Evolutionary conservation across 2,329 filamentous ascomycete genomes (phyloP), one percentile per base, ranked within the genome.

Genomic region (Beauveria scarabaeidicola): DNA sequence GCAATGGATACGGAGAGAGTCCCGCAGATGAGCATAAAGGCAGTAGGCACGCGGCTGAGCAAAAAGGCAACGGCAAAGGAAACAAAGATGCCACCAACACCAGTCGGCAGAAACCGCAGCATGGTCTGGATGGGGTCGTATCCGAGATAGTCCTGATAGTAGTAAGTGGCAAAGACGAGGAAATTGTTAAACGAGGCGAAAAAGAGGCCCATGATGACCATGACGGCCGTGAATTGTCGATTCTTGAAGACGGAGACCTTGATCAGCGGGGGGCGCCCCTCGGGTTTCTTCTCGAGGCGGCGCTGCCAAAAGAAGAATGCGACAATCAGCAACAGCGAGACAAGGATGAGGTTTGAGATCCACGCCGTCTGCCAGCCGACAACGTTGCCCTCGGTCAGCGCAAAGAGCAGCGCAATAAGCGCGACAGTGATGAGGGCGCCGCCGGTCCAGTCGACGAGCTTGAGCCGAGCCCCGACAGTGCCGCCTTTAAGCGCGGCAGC

Each of bases 161-260:
- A 88, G 70, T 86, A 89, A 5, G 87, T 90, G 1, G 84, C 81
- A 65, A 81, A 88, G 62, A 89, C 76, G 43, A 88, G 72, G 64
- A 80, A 88, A 69, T 86, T 85, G 72, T 87, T 88, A 73, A 89
- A 90, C 2, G 78, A 76, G 19, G 81, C 79, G 66, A 86, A 89
- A 73, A 88, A 89, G 1, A 89, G 69, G 0, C 77, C 77, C 80
- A 88, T 87, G 64, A 87, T 83, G 36, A 80, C 67, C 75, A 89
- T 84, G 17, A 84, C 85, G 7, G 83, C 81, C 38, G 78, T 81
- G 67, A 89, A 88, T 7, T 77, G 78, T 5, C 72, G 69, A 67
- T 81, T 86, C 44, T 74, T 73, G 70, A 89, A 89, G 41, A 87
- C 77, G 23, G 81, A 85, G 8, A 88, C 74, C 65, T 86, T 87